A percentile compares a stretch with the other conserved stretches of the same genome.
These are phyloP conservation scores for Leccinum rimulosum DNA, from an alignment of 768 basidiomycete genomes.

Conservation along the genomic window DNA sequence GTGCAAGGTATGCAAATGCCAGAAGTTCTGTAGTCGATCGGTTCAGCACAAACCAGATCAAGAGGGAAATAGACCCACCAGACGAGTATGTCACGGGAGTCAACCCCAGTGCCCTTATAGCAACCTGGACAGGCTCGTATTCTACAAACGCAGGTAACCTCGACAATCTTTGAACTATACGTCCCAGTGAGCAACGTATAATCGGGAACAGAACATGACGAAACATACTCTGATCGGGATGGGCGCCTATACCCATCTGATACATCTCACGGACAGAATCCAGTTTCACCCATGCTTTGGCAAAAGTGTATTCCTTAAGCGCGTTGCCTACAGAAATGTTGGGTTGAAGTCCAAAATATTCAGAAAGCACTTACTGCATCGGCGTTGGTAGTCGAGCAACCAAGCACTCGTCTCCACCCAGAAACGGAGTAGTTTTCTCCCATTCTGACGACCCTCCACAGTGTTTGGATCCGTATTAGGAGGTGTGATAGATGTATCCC, in stretches of 20 bases:
- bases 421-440: constrained; percentile 66
- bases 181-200: constrained; percentile 6
- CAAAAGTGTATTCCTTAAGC: constrained; percentile 43
- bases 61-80: constrained; percentile 40
- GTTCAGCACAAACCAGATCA: constrained; percentile 1
- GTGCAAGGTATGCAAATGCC: constrained; percentile 75
- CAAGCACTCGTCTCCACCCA: constrained; percentile 79
- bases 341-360: constrained; percentile 11
- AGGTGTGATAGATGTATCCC: constrained; percentile 49
- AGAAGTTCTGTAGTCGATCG: constrained; percentile 52
- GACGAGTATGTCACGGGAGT: constrained; percentile 64
- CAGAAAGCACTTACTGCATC: constrained; percentile 37
- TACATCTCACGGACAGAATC: constrained; percentile 68
- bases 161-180: constrained; percentile 53
- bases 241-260: constrained; percentile 70
- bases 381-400: constrained; percentile 54
- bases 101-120: constrained; percentile 56
- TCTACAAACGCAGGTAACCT: constrained; percentile 43
- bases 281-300: constrained; percentile 48
- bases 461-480: constrained; percentile 51
- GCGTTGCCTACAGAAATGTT: constrained; percentile 36
- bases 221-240: constrained; percentile 69
- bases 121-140: constrained; percentile 36
- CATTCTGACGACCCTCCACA: constrained; percentile 47
- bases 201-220: neutral